Evolutionary conservation across 441 rosid species (phyloP).

Genomic region (Populus hybrid): DNA sequence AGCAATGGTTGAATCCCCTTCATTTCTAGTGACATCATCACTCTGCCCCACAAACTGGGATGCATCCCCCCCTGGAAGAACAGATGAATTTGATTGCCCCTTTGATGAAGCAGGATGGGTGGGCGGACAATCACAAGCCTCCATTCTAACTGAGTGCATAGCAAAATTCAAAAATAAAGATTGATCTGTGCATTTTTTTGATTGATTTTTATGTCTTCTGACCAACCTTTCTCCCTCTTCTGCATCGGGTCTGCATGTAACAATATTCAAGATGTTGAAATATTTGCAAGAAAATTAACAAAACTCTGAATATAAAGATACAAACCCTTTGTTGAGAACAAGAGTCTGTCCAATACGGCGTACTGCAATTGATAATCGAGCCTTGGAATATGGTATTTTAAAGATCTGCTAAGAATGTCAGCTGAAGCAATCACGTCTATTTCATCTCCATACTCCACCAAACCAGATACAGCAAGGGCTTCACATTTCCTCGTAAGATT

Average conservation of each 20-base stretch:
- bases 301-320: constrained; percentile 11
- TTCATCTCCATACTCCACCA: constrained; percentile 92
- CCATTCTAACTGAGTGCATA: constrained; percentile 97
- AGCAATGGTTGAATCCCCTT: constrained; percentile 36
- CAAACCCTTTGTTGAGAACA: constrained; percentile 79
- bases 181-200: constrained; percentile 72
- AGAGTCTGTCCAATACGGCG: constrained; percentile 93
- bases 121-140: constrained; percentile 97
- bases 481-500: constrained; percentile 75
- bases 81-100: constrained; percentile 53
- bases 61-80: constrained; percentile 49
- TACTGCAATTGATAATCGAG: constrained; percentile 87
- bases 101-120: constrained; percentile 48
- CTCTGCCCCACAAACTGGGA: constrained; percentile 44
- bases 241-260: constrained; percentile 69
- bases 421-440: constrained; percentile 88
- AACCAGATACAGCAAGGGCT: constrained; percentile 88
- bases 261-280: constrained; percentile 15
- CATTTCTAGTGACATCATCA: constrained; percentile 38
- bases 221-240: constrained; percentile 92
- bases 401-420: constrained; percentile 91
- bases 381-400: constrained; percentile 93
- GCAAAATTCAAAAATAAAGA: constrained; percentile 89
- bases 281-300: constrained; percentile 4
- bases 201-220: constrained; percentile 68